Evolutionary conservation across 306 rosid species (phyloP).

Genomic region (Pueraria montana): DNA sequence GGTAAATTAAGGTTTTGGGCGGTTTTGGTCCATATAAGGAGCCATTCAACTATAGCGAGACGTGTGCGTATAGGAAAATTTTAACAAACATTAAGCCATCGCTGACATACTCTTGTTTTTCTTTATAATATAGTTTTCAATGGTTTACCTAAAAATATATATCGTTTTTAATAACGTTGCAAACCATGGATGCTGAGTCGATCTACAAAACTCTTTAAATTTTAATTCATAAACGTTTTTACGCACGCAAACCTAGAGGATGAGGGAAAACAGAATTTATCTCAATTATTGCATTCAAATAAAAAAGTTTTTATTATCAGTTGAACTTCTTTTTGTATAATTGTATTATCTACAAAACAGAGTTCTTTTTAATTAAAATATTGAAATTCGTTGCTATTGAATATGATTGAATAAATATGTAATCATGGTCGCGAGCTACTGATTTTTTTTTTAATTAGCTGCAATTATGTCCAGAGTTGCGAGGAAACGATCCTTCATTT

Average conservation of each 20-base stretch:
- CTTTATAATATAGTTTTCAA: constrained; percentile 19
- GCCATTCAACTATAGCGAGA: constrained; percentile 17
- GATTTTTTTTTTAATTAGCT: constrained; percentile 4
- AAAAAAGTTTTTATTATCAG: neutral
- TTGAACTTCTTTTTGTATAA: neutral
- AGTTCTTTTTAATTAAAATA: neutral
- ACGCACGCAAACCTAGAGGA: neutral
- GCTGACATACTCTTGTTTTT: constrained; percentile 22
- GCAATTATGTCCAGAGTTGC: neutral
- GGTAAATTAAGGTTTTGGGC: constrained; percentile 44
- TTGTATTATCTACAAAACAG: neutral
- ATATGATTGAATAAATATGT: neutral
- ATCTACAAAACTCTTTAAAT: neutral
- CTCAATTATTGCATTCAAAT: neutral
- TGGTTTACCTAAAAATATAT: neutral
- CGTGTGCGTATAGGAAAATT: neutral
- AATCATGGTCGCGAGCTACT: neutral
- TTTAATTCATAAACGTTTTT: neutral
- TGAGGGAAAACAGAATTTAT: neutral
- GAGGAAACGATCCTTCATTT: constrained; percentile 27
- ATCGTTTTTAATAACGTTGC: neutral
- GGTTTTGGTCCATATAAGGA: constrained; percentile 43
- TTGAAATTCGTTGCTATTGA: neutral
- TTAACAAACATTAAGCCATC: neutral
- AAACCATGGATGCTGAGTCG: constrained; percentile 10